These are phyloP conservation scores for Endocalyx cinctus DNA, from an alignment of 2,329 filamentous ascomycete species.

Conservation along the genomic window DNA sequence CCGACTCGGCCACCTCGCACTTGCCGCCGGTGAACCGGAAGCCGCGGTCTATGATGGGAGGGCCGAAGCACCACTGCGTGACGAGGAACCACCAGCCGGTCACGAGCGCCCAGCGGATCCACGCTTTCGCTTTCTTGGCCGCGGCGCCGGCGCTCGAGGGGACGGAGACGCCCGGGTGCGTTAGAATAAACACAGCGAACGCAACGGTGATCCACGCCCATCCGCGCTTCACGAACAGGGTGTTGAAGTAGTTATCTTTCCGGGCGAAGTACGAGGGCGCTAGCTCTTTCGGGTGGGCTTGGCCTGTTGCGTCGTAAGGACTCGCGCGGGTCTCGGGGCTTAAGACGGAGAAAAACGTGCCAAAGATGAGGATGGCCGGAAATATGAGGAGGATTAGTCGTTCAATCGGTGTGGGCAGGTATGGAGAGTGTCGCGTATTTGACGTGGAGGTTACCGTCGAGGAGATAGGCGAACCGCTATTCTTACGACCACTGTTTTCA, in stretches of 20 bases:
- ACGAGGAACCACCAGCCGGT: constrained; percentile 79
- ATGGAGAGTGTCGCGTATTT: constrained; percentile 45
- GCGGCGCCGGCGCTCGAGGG: constrained; percentile 31
- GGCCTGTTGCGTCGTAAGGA: constrained; percentile 56
- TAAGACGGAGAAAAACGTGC: constrained; percentile 73
- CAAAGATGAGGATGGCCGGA: constrained; percentile 72
- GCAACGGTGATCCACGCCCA: constrained; percentile 86
- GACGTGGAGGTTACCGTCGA: constrained; percentile 5
- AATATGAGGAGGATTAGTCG: constrained; percentile 63
- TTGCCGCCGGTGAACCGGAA: constrained; percentile 85
- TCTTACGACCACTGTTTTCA: constrained; percentile 2
- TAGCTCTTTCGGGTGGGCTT: constrained; percentile 56
- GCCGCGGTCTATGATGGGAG: constrained; percentile 81
- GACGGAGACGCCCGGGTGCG: no score
- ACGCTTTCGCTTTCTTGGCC: constrained; percentile 49
- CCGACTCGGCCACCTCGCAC: constrained; percentile 59
- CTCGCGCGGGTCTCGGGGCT: constrained; percentile 65
- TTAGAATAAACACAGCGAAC: constrained; percentile 65
- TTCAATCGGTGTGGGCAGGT: constrained; percentile 67
- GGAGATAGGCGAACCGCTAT: constrained; percentile 6
- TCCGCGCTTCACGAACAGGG: constrained; percentile 89
- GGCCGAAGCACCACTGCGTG: constrained; percentile 96
- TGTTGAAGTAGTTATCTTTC: constrained; percentile 89
- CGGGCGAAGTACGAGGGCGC: constrained; percentile 86
- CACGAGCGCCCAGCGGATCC: constrained; percentile 63